Percentiles rank a stretch among this genome's conserved stretches.
phyloP scores from a whole-genome alignment of 305 asterid genomes.

The Solanum hybrid region DNA sequence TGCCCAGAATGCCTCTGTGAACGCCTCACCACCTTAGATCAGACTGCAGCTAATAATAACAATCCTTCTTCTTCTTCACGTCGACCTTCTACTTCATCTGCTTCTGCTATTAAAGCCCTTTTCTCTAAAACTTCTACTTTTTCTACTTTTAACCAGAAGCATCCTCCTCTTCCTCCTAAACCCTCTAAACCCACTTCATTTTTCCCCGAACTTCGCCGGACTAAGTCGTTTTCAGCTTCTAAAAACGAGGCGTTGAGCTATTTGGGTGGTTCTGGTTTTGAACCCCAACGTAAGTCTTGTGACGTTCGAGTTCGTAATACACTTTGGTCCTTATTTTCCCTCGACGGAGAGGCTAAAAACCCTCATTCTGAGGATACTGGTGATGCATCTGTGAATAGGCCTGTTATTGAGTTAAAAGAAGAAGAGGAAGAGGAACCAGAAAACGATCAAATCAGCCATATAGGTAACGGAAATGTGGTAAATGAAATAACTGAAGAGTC shows the following conservation, averaged over 20 bases:
- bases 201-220: constrained; percentile 71
- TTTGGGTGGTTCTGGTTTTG: constrained; percentile 29
- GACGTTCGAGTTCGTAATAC: constrained; percentile 83
- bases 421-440: constrained; percentile 21
- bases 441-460: constrained; percentile 10
- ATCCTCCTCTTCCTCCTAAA: constrained; percentile 29
- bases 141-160: background rate
- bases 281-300: constrained; percentile 91
- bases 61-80: constrained; percentile 36
- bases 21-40: constrained; percentile 77
- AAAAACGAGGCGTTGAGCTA: constrained; percentile 70
- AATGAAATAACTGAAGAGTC: constrained; percentile 27
- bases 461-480: constrained; percentile 6
- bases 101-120: constrained; percentile 61
- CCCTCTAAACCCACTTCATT: constrained; percentile 42
- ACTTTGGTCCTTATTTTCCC: constrained; percentile 54
- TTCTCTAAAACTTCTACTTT: constrained; percentile 40
- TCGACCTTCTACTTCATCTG: constrained; percentile 29
- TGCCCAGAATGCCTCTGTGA: constrained; percentile 93
- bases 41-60: constrained; percentile 27
- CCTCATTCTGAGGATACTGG: constrained; percentile 15
- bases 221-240: constrained; percentile 82
- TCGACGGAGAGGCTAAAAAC: constrained; percentile 41
- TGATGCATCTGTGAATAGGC: constrained; percentile 33
- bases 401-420: constrained; percentile 45